These are phyloP conservation scores for Sporothrix brunneoviolacea DNA, from an alignment of 2,329 filamentous ascomycete genomes.

Conservation along the genomic window DNA sequence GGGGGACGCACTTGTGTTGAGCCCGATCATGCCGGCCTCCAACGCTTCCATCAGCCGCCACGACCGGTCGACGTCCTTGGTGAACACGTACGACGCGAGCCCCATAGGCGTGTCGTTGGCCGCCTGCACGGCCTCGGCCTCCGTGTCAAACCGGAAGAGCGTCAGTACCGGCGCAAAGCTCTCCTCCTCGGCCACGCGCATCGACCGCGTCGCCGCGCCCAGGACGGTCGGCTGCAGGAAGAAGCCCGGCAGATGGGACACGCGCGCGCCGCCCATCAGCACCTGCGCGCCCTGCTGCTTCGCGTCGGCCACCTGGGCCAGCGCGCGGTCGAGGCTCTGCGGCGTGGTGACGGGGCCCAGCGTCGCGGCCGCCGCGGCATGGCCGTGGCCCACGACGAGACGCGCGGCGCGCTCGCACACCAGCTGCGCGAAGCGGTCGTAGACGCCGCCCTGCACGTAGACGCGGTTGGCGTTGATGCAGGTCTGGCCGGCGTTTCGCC, in stretches of 20 bases:
- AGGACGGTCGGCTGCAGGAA: constrained; percentile 43
- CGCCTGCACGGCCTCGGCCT: constrained; percentile 45
- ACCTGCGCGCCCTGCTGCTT: constrained; percentile 20
- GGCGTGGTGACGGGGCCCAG: constrained; percentile 30
- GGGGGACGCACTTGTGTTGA: constrained; percentile 24
- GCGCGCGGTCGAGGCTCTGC: constrained; percentile 28
- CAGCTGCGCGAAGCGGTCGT: constrained; percentile 50
- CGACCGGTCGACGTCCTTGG: constrained; percentile 26
- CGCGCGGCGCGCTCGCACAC: constrained; percentile 31
- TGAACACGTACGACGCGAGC: constrained; percentile 26
- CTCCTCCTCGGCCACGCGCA: constrained; percentile 44
- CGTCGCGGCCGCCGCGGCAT: constrained; percentile 23
- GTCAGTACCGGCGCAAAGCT: constrained; percentile 52
- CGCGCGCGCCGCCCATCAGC: constrained; percentile 42
- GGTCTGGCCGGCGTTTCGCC: constrained; percentile 61
- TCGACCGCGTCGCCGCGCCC: constrained; percentile 32
- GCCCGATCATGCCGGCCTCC: constrained; percentile 57
- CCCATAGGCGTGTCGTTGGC: constrained; percentile 43
- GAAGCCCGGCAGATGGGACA: constrained; percentile 45
- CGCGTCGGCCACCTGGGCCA: constrained; percentile 21
- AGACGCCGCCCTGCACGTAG: constrained; percentile 56
- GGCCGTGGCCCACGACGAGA: constrained; percentile 20
- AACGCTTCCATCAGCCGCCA: constrained; percentile 41
- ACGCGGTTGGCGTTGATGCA: constrained; percentile 68
- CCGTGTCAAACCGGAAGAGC: constrained; percentile 47